phyloP scores from a whole-genome alignment of 495 filamentous ascomycete species.

The Pyrenula aspistea region DNA sequence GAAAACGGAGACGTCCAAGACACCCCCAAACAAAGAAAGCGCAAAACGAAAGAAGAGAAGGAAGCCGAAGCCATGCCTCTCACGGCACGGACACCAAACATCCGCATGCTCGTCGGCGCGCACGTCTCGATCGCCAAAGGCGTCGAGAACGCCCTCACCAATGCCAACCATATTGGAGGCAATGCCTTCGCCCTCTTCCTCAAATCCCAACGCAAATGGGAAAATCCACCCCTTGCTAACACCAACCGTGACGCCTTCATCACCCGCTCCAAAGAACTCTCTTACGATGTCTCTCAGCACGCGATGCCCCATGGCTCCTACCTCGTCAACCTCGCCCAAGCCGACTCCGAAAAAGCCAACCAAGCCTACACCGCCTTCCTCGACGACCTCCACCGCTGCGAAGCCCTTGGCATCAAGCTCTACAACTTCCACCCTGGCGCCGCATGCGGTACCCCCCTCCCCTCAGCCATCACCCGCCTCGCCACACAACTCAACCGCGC shows the following conservation, averaged over 20 bases:
- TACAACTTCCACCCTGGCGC: conserved; percentile 98
- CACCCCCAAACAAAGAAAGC: conserved; percentile 6
- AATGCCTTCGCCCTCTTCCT: conserved; percentile 92
- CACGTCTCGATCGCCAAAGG: conserved; percentile 87
- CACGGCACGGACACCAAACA: conserved; percentile 49
- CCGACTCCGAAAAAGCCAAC: conserved; percentile 63
- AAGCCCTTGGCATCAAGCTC: conserved; percentile 72
- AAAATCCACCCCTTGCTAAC: conserved; percentile 62
- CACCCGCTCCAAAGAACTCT: conserved; percentile 50
- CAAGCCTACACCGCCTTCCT: conserved; percentile 80
- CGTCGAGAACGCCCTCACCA: conserved; percentile 78
- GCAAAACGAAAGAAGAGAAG: conserved; percentile 30
- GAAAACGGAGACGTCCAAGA: conserved; percentile 10
- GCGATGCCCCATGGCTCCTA: conserved; percentile 90
- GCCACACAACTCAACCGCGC: conserved; percentile 69
- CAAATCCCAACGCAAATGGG: conserved; percentile 92
- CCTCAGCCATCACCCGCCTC: conserved; percentile 63
- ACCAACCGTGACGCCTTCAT: conserved; percentile 58
- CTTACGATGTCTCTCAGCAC: conserved; percentile 58
- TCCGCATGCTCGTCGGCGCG: conserved; percentile 81
- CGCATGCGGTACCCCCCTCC: conserved; percentile 49
- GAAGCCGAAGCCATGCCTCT: conserved; percentile 47
- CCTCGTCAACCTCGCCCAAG: conserved; percentile 86
- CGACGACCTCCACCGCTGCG: conserved; percentile 81
- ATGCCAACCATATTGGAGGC: conserved; percentile 66